Percentiles rank a stretch among this genome's conserved stretches.
These are phyloP conservation scores for Phytophthora vignae DNA, from an alignment of 352 stramenopile genomes.

Conservation along the genomic window DNA sequence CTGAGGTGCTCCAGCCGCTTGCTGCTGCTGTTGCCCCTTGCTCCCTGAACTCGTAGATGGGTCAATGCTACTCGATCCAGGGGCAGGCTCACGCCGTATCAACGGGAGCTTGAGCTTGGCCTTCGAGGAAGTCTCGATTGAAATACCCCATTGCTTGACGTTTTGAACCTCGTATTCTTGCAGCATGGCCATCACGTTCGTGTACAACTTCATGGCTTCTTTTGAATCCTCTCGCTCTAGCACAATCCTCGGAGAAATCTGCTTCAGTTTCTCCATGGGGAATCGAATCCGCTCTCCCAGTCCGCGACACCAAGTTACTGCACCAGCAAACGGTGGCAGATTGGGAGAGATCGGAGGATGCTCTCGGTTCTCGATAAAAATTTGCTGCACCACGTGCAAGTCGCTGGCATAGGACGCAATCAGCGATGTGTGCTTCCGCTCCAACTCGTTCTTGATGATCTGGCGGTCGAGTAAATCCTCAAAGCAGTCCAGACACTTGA, in stretches of 20 bases:
- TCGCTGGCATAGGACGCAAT: slow-evolving; percentile 86
- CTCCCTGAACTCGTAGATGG: not conserved
- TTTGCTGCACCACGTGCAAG: slow-evolving; percentile 86
- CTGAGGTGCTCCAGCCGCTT: slow-evolving; percentile 18
- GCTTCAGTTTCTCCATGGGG: slow-evolving; percentile 90
- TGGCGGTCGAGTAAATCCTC: slow-evolving; percentile 85
- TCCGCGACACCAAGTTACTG: slow-evolving; percentile 91
- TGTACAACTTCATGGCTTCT: slow-evolving; percentile 92
- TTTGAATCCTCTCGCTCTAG: slow-evolving; percentile 92
- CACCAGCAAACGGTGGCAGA: slow-evolving; percentile 89
- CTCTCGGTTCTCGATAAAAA: slow-evolving; percentile 91
- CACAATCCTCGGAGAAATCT: slow-evolving; percentile 79
- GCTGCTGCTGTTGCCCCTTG: slow-evolving; percentile 24
- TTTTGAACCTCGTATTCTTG: slow-evolving; percentile 87
- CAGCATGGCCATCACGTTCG: slow-evolving; percentile 84
- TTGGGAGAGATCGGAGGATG: slow-evolving; percentile 90
- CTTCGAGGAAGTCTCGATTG: slow-evolving; percentile 83
- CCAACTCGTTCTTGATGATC: slow-evolving; percentile 91
- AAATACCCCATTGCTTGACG: slow-evolving; percentile 82
- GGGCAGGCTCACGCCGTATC: slow-evolving; percentile 61
- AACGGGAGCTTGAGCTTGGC: slow-evolving; percentile 90
- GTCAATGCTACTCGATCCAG: slow-evolving; percentile 22
- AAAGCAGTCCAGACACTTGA: slow-evolving; percentile 95
- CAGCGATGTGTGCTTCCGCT: slow-evolving; percentile 86
- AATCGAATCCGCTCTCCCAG: slow-evolving; percentile 88